Percentiles rank a stretch among this genome's conserved stretches.
phyloP scores from a whole-genome alignment of 139 green algal species.

The Raphidocelis subcapitata region DNA sequence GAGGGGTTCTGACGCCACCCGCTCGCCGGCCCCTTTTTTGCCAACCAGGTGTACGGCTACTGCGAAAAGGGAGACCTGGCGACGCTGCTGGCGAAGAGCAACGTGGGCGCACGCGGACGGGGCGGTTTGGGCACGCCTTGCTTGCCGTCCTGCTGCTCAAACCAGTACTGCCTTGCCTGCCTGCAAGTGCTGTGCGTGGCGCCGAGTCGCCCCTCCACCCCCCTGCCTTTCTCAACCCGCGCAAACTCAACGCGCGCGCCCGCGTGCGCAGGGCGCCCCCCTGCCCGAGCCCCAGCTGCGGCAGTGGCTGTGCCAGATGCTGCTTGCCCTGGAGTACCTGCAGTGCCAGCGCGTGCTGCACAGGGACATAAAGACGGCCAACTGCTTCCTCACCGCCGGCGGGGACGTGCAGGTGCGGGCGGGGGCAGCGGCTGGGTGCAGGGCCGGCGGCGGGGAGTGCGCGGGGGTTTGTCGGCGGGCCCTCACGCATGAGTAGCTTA shows the following conservation, averaged over 20 bases:
- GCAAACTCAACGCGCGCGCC: background rate
- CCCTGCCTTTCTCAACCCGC: background rate
- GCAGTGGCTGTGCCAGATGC: conserved; percentile 57
- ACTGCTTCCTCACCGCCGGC: conserved; percentile 55
- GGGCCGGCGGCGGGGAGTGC: background rate
- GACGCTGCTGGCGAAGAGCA: conserved; percentile 27
- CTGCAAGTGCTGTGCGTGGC: background rate
- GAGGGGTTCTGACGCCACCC: no score
- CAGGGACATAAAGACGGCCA: conserved; percentile 64
- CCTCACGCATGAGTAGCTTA: no score
- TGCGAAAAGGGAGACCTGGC: conserved; percentile 62
- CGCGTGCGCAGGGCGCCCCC: conserved; percentile 35
- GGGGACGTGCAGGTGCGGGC: conserved; percentile 37
- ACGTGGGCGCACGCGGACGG: no score
- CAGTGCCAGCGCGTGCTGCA: conserved; percentile 51
- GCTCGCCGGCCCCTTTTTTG: background rate
- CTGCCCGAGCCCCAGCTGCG: conserved; percentile 52
- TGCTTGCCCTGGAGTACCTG: conserved; percentile 63
- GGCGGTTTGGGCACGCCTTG: no score
- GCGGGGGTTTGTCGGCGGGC: background rate
- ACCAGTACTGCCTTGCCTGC: background rate
- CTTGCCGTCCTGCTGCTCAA: background rate
- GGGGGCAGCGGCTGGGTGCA: background rate
- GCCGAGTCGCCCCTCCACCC: background rate
- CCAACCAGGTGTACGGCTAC: conserved; percentile 44